Evolutionary conservation across 805 yeast species (phyloP), one percentile per base, ranked within the genome.

Genomic region (Babjeviella inositovora): DNA sequence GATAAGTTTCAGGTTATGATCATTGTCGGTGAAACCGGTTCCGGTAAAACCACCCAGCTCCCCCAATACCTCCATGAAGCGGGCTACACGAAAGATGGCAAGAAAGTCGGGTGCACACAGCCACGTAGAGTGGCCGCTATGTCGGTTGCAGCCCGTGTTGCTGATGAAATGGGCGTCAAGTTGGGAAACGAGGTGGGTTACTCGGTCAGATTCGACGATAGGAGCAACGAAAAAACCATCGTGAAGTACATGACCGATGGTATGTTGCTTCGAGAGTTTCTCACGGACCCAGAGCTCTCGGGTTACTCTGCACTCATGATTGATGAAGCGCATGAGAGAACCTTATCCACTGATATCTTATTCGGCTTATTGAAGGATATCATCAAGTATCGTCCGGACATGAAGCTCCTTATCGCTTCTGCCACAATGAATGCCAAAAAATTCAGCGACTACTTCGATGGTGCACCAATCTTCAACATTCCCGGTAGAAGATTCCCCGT

Each of bases 311-410:
- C 79, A 1, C 57, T 87, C 26, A 84, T 87, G 76, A 73, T 87
- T 22, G 98, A 87, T 48, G 98, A 87, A 47, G 98, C 98, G 0
- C 98, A 90, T 42, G 98, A 90, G 43, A 61, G 98, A 28, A 90
- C 97, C 0, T 54, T 87, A 19, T 73, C 87, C n/a, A 87, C 97
- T 0, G 98, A 87, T 47, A 55, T 67, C 3, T 41, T 87, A 6
- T 53, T 87, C 24, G 93, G 94, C 1, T 50, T 90, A 17, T 47
- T 87, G 15, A 87, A 87, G 33, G 79, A 75, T 29, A 63, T 82
- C 0, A 41, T 65, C 2, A 52, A 50, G 12, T 46, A 66, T 19
- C 53, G 96, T 25, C 64, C 73, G 0, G 92, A 79, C 30, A 50
- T 90, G 25, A 70, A 70, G 34, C 38, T 90, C 4, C 53, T 90